These are phyloP conservation scores for Auriculariales sp. DNA, from an alignment of 768 basidiomycete genomes.

Conservation along the genomic window DNA sequence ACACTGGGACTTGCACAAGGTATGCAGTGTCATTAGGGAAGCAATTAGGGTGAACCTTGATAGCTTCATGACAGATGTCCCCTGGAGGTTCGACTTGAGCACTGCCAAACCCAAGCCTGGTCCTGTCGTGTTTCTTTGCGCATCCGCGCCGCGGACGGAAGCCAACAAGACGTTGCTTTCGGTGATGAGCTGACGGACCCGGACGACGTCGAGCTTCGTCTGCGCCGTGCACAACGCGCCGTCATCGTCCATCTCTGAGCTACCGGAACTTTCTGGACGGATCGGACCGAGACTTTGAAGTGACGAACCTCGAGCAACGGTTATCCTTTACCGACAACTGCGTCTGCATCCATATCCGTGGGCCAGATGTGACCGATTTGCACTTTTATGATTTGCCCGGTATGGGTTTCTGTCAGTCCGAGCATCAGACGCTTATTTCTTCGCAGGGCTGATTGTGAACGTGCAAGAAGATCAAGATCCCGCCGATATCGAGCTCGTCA, in stretches of 20 bases:
- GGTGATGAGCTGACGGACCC: constrained; percentile 37
- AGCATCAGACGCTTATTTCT: not conserved
- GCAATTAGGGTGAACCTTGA: too few relatives aligned
- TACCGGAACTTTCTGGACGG: constrained; percentile 24
- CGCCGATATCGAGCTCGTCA: constrained; percentile 47
- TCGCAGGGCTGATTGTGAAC: constrained; percentile 43
- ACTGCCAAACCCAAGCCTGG: constrained; percentile 11
- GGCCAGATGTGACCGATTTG: constrained; percentile 43
- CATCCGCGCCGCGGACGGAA: constrained; percentile 11
- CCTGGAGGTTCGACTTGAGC: not conserved
- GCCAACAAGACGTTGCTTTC: constrained; percentile 21
- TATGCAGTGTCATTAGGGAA: too few relatives aligned
- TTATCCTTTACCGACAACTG: constrained; percentile 38
- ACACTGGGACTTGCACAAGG: constrained; percentile 65
- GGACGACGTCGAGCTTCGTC: constrained; percentile 44
- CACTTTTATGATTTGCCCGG: constrained; percentile 55
- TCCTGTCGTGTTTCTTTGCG: constrained; percentile 19
- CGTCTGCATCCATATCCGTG: constrained; percentile 44
- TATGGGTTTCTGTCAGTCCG: constrained; percentile 5
- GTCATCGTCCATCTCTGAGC: constrained; percentile 41
- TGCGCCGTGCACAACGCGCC: constrained; percentile 49
- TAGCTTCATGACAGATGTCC: not conserved
- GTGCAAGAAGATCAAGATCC: constrained; percentile 33
- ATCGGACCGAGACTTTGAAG: constrained; percentile 17
- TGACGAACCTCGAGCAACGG: too few relatives aligned